Base-by-base conservation (phyloP, 768 basidiomycete genomes). In the Russula foetens region DNA sequence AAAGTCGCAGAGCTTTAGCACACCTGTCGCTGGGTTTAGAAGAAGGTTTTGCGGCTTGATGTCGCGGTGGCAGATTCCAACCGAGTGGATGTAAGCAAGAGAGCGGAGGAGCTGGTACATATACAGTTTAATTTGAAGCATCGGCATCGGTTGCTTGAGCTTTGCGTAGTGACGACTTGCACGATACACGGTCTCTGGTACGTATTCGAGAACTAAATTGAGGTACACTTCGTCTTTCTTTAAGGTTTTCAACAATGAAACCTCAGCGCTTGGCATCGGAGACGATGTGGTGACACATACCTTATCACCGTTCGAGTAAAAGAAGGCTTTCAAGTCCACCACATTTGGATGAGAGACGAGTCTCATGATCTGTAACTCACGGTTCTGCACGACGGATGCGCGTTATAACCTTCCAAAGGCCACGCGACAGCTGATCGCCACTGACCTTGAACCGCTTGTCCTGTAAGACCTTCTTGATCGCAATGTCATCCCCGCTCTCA, bases 181-280 rank as follows among this genome's bases (percentile, higher is more conserved):
- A 70, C 96, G 92, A 77, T 98, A 98, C 59, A 99, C 97, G 17
- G 97, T 99, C 78, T 98, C 97, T 43, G 97, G 97, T 53, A 99
- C 94, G 75, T 93, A 99, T 85, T 99, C 97, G 69, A 97, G 85
- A 33, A 99, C 94, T 72, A 99, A 88, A 74, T 99, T 99, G 70
- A 99, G 89, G 78, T 97, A 99, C 55, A 99, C 93, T 81, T 99
- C 97, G 75, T 99, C 97, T 82, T 98, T 98, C 94, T 97, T 75
- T 49, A 65, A 60, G 63, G 65, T 59, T 35, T 35, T 15, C 45
- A 56, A 45, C 49, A 45, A 49, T 23, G 19, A n/a, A n/a, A n/a
- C 41, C 33, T 53, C 44, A 35, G 45, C 45, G 41, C 21, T 11
- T n/a, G 12, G 17, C 46, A 15, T 47, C 14, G 11, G 29, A 7